A percentile compares a stretch with the other conserved stretches of the same genome.
phyloP scores from a whole-genome alignment of 257 asterid species.

The Solanum rostratum region DNA sequence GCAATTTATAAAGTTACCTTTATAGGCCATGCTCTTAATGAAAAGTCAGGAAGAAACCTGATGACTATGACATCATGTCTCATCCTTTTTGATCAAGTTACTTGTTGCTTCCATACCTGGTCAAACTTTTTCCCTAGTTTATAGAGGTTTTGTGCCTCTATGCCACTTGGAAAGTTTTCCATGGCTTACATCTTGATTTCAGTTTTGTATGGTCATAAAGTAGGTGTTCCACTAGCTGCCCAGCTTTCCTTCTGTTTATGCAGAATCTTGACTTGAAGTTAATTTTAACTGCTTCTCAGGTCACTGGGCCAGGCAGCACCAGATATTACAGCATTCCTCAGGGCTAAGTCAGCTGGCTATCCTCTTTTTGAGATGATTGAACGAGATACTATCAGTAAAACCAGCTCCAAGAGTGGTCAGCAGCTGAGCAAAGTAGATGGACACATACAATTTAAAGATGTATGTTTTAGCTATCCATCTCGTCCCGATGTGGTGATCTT shows the following conservation, averaged over 20 bases:
- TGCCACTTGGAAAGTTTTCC: not conserved
- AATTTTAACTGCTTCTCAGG: constrained; percentile 20
- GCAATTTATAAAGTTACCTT: not conserved
- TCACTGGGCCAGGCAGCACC: constrained; percentile 96
- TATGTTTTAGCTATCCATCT: constrained; percentile 70
- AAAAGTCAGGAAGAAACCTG: not conserved
- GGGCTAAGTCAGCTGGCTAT: constrained; percentile 85
- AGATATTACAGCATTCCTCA: constrained; percentile 68
- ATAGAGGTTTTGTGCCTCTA: not conserved
- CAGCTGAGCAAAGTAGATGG: constrained; percentile 61
- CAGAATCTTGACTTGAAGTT: not conserved
- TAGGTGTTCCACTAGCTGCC: not conserved
- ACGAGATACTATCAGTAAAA: constrained; percentile 36
- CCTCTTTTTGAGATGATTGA: constrained; percentile 94
- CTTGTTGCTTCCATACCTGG: not conserved
- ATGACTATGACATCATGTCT: not conserved
- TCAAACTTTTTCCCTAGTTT: not conserved
- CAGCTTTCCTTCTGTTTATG: not conserved
- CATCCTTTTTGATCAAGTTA: not conserved
- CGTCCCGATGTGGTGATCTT: constrained; percentile 73
- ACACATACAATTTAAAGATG: constrained; percentile 67
- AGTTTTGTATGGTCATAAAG: not conserved
- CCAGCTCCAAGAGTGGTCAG: constrained; percentile 35
- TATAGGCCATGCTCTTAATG: not conserved
- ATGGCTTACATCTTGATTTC: not conserved